Conservation (phyloP, 257 asterid species). For the Solanum chilense region DNA sequence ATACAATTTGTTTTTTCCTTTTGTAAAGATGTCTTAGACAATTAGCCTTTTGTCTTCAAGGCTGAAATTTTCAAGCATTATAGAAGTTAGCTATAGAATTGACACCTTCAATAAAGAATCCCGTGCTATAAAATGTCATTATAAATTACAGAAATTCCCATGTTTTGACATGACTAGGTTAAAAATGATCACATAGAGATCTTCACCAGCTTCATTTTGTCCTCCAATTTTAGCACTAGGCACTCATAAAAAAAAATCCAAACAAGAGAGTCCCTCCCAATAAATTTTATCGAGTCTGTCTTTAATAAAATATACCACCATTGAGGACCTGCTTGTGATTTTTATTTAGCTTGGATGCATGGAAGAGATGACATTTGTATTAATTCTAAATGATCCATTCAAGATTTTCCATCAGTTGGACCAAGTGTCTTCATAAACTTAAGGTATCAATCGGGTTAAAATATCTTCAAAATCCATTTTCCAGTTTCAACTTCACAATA, state of each 20-base stretch:
- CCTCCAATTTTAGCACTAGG: not conserved
- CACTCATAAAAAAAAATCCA: not conserved
- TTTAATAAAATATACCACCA: not conserved
- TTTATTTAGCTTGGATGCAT: not conserved
- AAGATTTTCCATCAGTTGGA: not conserved
- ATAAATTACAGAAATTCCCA: not conserved
- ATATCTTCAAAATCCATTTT: not conserved
- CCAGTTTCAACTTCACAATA: not conserved
- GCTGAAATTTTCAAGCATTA: not conserved
- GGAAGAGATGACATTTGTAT: not conserved
- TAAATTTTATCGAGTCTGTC: not conserved
- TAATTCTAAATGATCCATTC: not conserved
- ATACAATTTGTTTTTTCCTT: not conserved
- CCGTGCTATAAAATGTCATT: not conserved
- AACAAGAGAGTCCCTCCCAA: not conserved
- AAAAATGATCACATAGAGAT: not conserved
- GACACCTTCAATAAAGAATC: not conserved
- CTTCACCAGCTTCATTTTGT: not conserved
- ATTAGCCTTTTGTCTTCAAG: not conserved
- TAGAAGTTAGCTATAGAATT: not conserved
- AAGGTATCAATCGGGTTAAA: not conserved
- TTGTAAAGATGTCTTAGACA: not conserved
- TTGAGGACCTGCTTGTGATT: not conserved
- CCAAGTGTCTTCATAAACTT: not conserved
- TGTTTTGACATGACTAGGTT: not conserved